Evolutionary conservation across 306 rosid genomes (phyloP).

Genomic region (Rosa persica): DNA sequence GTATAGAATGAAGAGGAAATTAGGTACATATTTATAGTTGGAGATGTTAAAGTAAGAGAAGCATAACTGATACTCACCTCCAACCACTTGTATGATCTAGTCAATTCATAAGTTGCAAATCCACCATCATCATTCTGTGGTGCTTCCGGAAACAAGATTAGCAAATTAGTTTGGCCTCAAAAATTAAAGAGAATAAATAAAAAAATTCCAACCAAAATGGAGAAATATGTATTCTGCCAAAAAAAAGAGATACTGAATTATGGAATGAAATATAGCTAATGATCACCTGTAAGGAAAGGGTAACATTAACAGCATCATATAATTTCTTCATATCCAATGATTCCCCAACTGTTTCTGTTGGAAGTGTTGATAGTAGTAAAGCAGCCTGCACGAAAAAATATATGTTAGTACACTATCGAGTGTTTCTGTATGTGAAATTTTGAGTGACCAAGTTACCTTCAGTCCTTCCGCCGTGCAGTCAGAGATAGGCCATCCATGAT

Average conservation of each 20-base stretch:
- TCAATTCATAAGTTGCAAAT: conserved; percentile 37
- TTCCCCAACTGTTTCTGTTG: conserved; percentile 58
- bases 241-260: neutral
- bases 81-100: conserved; percentile 38
- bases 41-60: conserved; percentile 4
- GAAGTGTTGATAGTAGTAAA: conserved; percentile 52
- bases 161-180: neutral
- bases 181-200: neutral
- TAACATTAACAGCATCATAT: conserved; percentile 70
- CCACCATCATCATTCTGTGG: conserved; percentile 37
- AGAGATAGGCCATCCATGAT: conserved; percentile 97
- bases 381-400: conserved; percentile 54
- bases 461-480: conserved; percentile 97
- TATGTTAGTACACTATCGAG: neutral
- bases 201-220: neutral
- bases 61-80: conserved; percentile 22
- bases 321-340: conserved; percentile 48
- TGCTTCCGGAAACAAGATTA: conserved; percentile 1
- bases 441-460: conserved; percentile 44
- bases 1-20: neutral
- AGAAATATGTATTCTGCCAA: conserved; percentile 6
- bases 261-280: neutral
- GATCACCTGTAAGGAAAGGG: conserved; percentile 79
- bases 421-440: neutral
- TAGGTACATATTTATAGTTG: neutral